Conservation (phyloP, 768 basidiomycete genomes). For the Calocybe cyanea region DNA sequence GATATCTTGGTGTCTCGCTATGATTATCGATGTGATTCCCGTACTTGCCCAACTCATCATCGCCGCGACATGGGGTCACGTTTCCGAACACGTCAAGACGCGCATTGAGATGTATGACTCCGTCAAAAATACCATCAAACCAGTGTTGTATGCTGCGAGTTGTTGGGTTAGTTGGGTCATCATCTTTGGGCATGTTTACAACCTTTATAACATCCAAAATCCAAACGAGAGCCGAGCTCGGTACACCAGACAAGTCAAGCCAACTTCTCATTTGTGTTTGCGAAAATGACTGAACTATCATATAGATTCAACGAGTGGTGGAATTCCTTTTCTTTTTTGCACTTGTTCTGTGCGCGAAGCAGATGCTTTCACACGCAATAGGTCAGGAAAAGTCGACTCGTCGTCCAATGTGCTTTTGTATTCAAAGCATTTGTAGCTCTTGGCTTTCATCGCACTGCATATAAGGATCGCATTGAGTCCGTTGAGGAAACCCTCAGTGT, state of each 20-base stretch:
- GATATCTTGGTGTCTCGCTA: constrained; percentile 75
- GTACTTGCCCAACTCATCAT: constrained; percentile 48
- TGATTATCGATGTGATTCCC: constrained; percentile 68
- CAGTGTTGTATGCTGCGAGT: constrained; percentile 67
- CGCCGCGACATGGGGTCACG: constrained; percentile 67
- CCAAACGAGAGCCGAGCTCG: constrained; percentile 43
- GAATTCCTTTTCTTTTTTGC: constrained; percentile 76
- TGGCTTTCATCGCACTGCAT: constrained; percentile 75
- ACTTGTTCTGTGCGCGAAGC: constrained; percentile 57
- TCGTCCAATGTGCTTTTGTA: neutral
- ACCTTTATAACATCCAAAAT: constrained; percentile 43
- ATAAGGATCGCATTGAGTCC: constrained; percentile 63
- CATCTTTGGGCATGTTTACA: constrained; percentile 64
- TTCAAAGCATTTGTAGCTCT: constrained; percentile 42
- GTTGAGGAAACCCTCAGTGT: constrained; percentile 50
- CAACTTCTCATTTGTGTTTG: neutral
- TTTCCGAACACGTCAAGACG: constrained; percentile 64
- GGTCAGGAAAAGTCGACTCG: constrained; percentile 24
- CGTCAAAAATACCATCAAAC: constrained; percentile 67
- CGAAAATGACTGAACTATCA: neutral
- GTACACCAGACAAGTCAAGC: constrained; percentile 55
- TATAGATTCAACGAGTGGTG: constrained; percentile 58
- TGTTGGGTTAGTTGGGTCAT: constrained; percentile 75
- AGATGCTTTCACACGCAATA: constrained; percentile 68
- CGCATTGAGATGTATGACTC: constrained; percentile 67